Evolutionary conservation across 1,284 basidiomycete species (phyloP).

Genomic region (Apiotrichum veenhuisii): DNA sequence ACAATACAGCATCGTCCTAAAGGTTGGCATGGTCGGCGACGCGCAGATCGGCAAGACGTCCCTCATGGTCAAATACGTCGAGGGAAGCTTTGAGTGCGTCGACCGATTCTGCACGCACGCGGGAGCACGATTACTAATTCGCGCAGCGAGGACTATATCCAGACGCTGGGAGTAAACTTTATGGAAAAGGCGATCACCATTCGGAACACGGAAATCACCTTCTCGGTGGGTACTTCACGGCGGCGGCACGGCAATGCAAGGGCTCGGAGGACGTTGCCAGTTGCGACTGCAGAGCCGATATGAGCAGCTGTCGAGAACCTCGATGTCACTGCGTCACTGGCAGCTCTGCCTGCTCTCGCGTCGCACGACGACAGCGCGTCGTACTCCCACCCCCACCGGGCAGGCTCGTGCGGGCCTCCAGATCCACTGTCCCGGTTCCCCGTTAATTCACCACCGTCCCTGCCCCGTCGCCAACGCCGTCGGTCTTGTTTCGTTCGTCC

Average conservation of each 20-base stretch:
- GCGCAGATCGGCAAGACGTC: slow-evolving; percentile 98
- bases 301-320: no score
- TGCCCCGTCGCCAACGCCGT: no score
- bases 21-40: slow-evolving; percentile 99
- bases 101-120: background rate
- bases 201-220: slow-evolving; percentile 94
- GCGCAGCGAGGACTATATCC: slow-evolving; percentile 87
- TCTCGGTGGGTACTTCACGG: slow-evolving; percentile 57
- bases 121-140: slow-evolving; percentile 2
- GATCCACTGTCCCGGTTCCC: no score
- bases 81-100: slow-evolving; percentile 78
- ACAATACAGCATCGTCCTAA: slow-evolving; percentile 75
- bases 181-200: slow-evolving; percentile 99
- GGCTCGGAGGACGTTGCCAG: no score
- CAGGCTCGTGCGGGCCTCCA: no score
- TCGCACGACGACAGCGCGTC: background rate
- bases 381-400: background rate
- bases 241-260: no score
- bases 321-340: no score
- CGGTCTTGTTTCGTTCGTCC: no score
- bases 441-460: no score
- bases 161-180: slow-evolving; percentile 98
- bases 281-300: no score
- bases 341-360: no score
- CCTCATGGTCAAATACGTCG: slow-evolving; percentile 97